Evolutionary conservation across 768 basidiomycete species (phyloP).

Genomic region (Porpolomopsis calyptriformis): DNA sequence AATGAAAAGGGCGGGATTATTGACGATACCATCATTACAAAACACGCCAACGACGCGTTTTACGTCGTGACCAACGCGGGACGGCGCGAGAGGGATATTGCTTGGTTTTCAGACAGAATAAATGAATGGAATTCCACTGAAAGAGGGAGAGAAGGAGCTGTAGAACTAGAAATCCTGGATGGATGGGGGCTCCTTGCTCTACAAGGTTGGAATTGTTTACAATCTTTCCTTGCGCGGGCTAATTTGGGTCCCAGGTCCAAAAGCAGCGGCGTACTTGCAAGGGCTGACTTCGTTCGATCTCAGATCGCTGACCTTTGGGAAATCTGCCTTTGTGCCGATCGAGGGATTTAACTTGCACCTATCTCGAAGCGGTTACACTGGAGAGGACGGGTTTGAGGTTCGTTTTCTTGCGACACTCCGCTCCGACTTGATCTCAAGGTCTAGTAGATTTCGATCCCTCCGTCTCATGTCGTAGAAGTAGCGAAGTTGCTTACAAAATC

Average conservation of each 20-base stretch:
- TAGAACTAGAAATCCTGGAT: slow-evolving; percentile 74
- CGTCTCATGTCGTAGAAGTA: slow-evolving; percentile 60
- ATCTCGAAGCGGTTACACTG: slow-evolving; percentile 92
- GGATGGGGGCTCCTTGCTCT: slow-evolving; percentile 83
- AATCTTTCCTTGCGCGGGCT: neutral
- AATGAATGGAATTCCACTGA: slow-evolving; percentile 67
- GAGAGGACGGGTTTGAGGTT: slow-evolving; percentile 97
- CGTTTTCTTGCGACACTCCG: slow-evolving; percentile 5
- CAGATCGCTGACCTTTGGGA: slow-evolving; percentile 68
- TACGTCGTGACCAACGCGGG: slow-evolving; percentile 98
- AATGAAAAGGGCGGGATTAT: slow-evolving; percentile 90
- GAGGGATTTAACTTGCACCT: slow-evolving; percentile 76
- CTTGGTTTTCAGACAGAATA: slow-evolving; percentile 62
- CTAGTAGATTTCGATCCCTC: slow-evolving; percentile 77
- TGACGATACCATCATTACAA: slow-evolving; percentile 89
- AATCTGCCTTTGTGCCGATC: slow-evolving; percentile 69
- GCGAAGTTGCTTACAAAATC: slow-evolving; percentile 52
- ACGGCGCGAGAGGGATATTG: slow-evolving; percentile 66
- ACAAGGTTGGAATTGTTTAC: slow-evolving; percentile 49
- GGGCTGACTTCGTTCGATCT: slow-evolving; percentile 67
- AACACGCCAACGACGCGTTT: slow-evolving; percentile 67
- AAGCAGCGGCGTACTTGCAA: slow-evolving; percentile 74
- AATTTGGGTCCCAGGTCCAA: slow-evolving; percentile 46
- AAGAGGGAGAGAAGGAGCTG: slow-evolving; percentile 42
- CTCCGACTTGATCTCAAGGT: slow-evolving; percentile 1